Percentiles rank a stretch among this genome's conserved stretches.
phyloP scores from a whole-genome alignment of 371 early-diverging fungal genomes.

The Mortierella sp. region DNA sequence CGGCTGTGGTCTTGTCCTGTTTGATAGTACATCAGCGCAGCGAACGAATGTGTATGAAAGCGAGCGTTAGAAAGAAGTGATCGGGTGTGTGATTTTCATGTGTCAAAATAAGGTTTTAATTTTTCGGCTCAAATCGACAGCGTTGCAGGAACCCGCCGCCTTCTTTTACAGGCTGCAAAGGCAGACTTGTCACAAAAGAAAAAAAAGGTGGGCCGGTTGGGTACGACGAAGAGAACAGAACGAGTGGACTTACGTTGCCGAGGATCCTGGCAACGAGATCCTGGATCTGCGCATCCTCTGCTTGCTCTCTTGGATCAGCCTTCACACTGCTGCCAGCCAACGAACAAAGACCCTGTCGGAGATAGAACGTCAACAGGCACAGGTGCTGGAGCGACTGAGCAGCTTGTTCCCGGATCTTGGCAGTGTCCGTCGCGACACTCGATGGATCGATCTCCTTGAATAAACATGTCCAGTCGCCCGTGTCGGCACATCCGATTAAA shows the following conservation, averaged over 20 bases:
- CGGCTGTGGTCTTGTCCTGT: constrained; percentile 13
- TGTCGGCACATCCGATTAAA: constrained; percentile 48
- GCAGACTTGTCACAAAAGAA: neutral
- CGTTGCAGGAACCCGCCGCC: neutral
- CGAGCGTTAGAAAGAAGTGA: neutral
- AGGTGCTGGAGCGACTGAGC: constrained; percentile 38
- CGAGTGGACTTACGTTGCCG: constrained; percentile 27
- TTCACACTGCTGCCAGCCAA: neutral
- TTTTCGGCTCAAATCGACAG: constrained; percentile 10
- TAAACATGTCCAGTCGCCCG: constrained; percentile 49
- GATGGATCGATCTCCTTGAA: constrained; percentile 23
- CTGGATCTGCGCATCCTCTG: constrained; percentile 29
- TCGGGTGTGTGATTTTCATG: constrained; percentile 13
- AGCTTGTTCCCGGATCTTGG: constrained; percentile 29
- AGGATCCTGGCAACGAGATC: constrained; percentile 43
- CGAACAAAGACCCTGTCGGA: constrained; percentile 33
- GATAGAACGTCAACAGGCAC: constrained; percentile 50
- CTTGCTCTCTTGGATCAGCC: constrained; percentile 21
- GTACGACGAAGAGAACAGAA: neutral
- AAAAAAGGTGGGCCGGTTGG: neutral
- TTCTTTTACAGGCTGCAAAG: constrained; percentile 12
- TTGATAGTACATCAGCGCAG: neutral
- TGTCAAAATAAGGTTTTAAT: constrained; percentile 39
- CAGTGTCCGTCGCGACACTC: neutral
- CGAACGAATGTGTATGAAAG: neutral